Evolutionary conservation across 805 yeast species (phyloP), one percentile per base, ranked within the genome.

Genomic region (Wickerhamomyces xylosicus): DNA sequence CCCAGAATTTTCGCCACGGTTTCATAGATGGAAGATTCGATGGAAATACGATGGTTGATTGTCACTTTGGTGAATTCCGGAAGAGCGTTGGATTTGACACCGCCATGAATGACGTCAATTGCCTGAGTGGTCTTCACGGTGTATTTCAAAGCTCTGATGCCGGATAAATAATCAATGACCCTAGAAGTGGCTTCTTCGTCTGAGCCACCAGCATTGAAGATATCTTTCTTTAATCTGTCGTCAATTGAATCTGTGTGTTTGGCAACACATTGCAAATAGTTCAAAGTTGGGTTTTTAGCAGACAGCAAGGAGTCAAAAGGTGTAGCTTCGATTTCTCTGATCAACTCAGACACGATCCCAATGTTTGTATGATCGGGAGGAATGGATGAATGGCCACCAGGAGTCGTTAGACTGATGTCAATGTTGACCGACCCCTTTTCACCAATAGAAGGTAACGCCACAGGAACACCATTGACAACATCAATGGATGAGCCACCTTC

Each of bases 281-380:
- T 59, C 44, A 74, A 58, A 35, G 70, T 62, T 14, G 92, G 92
- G 57, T 78, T 81, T 19, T 52, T 53, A 3, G 54, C 43, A 8
- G 69, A 57, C 29, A 83, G 56, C 11, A 61, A 45, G 1, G 78
- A 64, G 16, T 60, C 53, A 49, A 63, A 78, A 11, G 75, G 78
- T 40, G 69, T 69, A 19, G 60, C 57, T 54, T 84, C 90, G 35
- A 82, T 66, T 31, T 54, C 48, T 10, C 60, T 52, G n/a, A 77
- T 60, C 41, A 81, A 61, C 44, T 76, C 73, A 1, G 83, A 64
- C 38, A 75, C 56, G 13, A 82, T 64, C 2, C 89, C 92, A 56
- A 84, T 80, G 14, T 79, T 69, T 2, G 89, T 80, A 55, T 82
- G 86, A 36, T 69, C 74, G 1, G 85, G 86, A 1, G 89, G 87